These are phyloP conservation scores for Hemileccinum rubropunctum DNA, from an alignment of 768 basidiomycete species.

Conservation along the genomic window DNA sequence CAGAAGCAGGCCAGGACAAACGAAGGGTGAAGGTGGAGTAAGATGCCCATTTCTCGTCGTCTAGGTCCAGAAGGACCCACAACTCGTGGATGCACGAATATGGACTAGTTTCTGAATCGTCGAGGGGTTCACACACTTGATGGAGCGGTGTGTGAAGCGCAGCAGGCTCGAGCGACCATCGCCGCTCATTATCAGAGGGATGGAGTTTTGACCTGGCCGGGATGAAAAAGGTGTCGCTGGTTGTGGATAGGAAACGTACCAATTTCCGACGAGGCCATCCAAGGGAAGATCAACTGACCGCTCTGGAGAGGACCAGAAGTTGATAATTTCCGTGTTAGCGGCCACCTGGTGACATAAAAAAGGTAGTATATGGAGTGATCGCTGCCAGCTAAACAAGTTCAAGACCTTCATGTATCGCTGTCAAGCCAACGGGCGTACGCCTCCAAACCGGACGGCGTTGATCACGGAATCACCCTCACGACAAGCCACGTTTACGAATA, in stretches of 20 bases:
- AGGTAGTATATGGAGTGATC: slow-evolving; percentile 10
- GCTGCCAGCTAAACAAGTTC: background rate
- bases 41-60: slow-evolving; percentile 19
- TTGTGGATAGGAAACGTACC: slow-evolving; percentile 16
- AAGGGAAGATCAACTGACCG: slow-evolving; percentile 14
- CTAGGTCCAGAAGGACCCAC: slow-evolving; percentile 49
- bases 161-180: slow-evolving; percentile 42
- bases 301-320: slow-evolving; percentile 41
- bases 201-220: slow-evolving; percentile 40
- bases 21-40: slow-evolving; percentile 50
- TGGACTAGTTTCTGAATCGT: too few species aligned
- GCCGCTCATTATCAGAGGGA: slow-evolving; percentile 30
- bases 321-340: slow-evolving; percentile 68
- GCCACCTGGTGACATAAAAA: slow-evolving; percentile 26
- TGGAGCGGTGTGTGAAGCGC: slow-evolving; percentile 35
- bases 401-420: slow-evolving; percentile 18
- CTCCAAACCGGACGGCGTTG: too few species aligned
- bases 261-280: slow-evolving; percentile 25
- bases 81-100: slow-evolving; percentile 40
- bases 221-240: background rate
- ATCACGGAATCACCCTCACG: too few species aligned
- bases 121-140: too few species aligned
- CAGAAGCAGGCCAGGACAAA: slow-evolving; percentile 55
- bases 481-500: too few species aligned
- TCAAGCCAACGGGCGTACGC: slow-evolving; percentile 14